phyloP scores from a whole-genome alignment of 78 protist genomes.

The Protostelium mycophagum region DNA sequence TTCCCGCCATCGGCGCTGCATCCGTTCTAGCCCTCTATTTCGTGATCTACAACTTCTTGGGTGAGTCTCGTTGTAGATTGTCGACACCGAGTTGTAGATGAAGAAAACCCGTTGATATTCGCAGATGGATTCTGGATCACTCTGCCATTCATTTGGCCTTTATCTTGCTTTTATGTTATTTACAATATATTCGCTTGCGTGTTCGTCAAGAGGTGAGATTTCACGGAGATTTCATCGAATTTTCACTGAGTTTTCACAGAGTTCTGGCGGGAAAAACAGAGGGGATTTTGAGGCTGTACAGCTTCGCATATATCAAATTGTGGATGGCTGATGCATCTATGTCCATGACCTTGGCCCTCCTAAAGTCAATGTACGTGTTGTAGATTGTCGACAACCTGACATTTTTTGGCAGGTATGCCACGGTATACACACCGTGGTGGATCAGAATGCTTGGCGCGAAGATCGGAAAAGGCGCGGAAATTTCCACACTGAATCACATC shows the following conservation, averaged over 20 bases:
- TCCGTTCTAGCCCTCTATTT: not conserved
- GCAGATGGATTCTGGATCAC: not conserved
- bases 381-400: too few relatives aligned
- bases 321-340: not conserved
- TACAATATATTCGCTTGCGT: not conserved
- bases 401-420: too few relatives aligned
- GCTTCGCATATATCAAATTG: not conserved
- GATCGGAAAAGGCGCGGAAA: not conserved
- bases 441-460: not conserved
- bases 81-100: too few relatives aligned
- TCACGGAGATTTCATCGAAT: not conserved
- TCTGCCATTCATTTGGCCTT: not conserved
- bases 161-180: not conserved
- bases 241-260: not conserved
- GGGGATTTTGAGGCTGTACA: not conserved
- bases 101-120: too few relatives aligned
- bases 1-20: not conserved
- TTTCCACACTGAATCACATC: not conserved
- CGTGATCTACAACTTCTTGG: not conserved
- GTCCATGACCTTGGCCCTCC: not conserved
- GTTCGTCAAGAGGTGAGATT: not conserved
- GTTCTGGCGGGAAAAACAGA: not conserved
- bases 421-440: not conserved
- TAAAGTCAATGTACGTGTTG: not conserved
- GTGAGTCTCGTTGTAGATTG: not conserved